phyloP scores from a whole-genome alignment of 768 basidiomycete species.

The Termitomyces sp. region DNA sequence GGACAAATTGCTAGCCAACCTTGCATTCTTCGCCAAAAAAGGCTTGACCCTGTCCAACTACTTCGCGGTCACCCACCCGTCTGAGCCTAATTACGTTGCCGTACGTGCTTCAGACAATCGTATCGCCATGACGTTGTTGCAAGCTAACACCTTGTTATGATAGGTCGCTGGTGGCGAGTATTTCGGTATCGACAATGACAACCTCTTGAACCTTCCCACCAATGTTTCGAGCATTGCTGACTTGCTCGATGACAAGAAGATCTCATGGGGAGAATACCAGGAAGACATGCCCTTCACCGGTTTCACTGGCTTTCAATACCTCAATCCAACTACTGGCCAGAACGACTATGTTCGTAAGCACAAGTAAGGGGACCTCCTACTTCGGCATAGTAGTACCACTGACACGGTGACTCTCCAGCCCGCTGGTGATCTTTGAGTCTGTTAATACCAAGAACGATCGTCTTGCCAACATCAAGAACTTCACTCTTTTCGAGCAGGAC shows the following conservation, averaged over 20 bases:
- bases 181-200: slow-evolving; percentile 41
- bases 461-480: slow-evolving; percentile 46
- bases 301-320: slow-evolving; percentile 35
- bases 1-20: slow-evolving; percentile 14
- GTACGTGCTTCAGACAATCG: not conserved
- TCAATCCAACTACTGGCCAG: slow-evolving; percentile 17
- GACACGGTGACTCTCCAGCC: slow-evolving; percentile 18
- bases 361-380: slow-evolving; percentile 18
- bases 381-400: not conserved
- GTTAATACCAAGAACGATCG: slow-evolving; percentile 41
- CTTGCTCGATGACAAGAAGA: slow-evolving; percentile 50
- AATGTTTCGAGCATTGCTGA: slow-evolving; percentile 59
- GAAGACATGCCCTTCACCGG: slow-evolving; percentile 54
- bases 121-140: slow-evolving; percentile 17
- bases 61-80: slow-evolving; percentile 52
- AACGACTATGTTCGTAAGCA: slow-evolving; percentile 28
- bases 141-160: not conserved
- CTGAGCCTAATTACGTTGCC: slow-evolving; percentile 60
- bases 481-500: slow-evolving; percentile 60
- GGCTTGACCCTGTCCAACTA: slow-evolving; percentile 45
- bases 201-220: slow-evolving; percentile 28
- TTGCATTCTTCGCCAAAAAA: slow-evolving; percentile 38
- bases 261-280: slow-evolving; percentile 62
- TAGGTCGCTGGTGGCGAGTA: slow-evolving; percentile 13
- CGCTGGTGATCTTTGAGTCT: slow-evolving; percentile 47